These are phyloP conservation scores for Cinchona pubescens DNA, from an alignment of 257 asterid genomes.

Conservation along the genomic window DNA sequence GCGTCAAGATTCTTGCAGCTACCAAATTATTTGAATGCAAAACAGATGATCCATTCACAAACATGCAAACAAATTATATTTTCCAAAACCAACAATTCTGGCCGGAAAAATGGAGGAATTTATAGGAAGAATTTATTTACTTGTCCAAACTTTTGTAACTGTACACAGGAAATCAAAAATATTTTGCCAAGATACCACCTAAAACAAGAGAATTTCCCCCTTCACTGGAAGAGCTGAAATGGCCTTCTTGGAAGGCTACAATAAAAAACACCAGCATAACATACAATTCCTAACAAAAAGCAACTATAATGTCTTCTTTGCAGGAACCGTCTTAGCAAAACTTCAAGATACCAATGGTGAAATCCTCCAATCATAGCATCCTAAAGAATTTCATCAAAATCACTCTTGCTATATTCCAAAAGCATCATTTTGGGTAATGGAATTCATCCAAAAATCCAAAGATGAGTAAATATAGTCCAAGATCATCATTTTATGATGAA, in stretches of 20 bases:
- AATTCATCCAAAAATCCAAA: slow-evolving; percentile 3
- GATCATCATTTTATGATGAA: too few relatives aligned
- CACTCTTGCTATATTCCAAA: background rate
- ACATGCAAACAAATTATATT: background rate
- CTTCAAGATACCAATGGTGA: slow-evolving; percentile 1
- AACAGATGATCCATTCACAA: background rate
- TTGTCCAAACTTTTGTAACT: background rate
- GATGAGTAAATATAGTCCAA: slow-evolving; percentile 7
- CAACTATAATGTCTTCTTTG: slow-evolving; percentile 17
- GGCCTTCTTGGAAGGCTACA: slow-evolving; percentile 22
- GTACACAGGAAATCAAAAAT: background rate
- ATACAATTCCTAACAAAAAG: slow-evolving; percentile 23
- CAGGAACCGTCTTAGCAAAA: slow-evolving; percentile 22
- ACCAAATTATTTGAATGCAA: background rate
- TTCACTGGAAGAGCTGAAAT: background rate
- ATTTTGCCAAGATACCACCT: background rate
- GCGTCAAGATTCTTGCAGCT: background rate
- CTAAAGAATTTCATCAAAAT: background rate
- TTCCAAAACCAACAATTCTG: background rate
- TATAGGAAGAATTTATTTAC: background rate
- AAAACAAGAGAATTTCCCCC: background rate
- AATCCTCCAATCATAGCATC: slow-evolving; percentile 1
- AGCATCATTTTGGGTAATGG: background rate
- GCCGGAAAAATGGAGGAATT: background rate
- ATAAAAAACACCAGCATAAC: slow-evolving; percentile 2